A percentile compares a stretch with the other conserved stretches of the same genome.
Conservation (phyloP, 306 rosid genomes). For the Cicer bijugum region DNA sequence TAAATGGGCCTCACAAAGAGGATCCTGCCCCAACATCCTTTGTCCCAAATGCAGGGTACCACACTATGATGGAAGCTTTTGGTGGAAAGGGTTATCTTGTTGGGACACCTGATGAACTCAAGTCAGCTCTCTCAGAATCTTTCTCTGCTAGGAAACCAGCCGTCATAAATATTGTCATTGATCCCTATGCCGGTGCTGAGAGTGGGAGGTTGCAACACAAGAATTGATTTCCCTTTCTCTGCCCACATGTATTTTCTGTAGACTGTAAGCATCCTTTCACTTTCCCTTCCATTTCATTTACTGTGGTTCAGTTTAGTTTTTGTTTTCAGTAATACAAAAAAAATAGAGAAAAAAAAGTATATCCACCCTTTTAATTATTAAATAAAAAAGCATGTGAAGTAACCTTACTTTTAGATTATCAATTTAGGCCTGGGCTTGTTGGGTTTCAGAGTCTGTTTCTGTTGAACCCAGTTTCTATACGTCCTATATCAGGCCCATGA, state of each 20-base stretch:
- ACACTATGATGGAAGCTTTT: slow-evolving; percentile 86
- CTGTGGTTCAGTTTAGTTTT: background rate
- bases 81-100: slow-evolving; percentile 93
- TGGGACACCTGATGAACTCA: slow-evolving; percentile 76
- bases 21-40: slow-evolving; percentile 97
- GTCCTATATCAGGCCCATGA: background rate
- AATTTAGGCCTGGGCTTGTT: background rate
- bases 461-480: background rate
- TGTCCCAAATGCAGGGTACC: slow-evolving; percentile 79
- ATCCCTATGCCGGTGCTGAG: slow-evolving; percentile 96
- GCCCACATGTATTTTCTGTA: background rate
- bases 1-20: slow-evolving; percentile 77
- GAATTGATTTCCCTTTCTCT: slow-evolving; percentile 57
- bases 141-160: slow-evolving; percentile 83
- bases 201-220: slow-evolving; percentile 93
- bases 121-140: slow-evolving; percentile 75
- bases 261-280: background rate
- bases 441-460: background rate
- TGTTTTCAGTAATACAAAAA: slow-evolving; percentile 15
- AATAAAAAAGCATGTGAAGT: background rate
- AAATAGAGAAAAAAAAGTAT: background rate
- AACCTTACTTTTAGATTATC: background rate
- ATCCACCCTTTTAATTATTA: background rate
- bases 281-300: background rate
- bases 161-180: slow-evolving; percentile 69